A percentile compares a stretch with the other conserved stretches of the same genome.
phyloP scores from a whole-genome alignment of 2,329 filamentous ascomycete genomes.

The Fusarium succisae region DNA sequence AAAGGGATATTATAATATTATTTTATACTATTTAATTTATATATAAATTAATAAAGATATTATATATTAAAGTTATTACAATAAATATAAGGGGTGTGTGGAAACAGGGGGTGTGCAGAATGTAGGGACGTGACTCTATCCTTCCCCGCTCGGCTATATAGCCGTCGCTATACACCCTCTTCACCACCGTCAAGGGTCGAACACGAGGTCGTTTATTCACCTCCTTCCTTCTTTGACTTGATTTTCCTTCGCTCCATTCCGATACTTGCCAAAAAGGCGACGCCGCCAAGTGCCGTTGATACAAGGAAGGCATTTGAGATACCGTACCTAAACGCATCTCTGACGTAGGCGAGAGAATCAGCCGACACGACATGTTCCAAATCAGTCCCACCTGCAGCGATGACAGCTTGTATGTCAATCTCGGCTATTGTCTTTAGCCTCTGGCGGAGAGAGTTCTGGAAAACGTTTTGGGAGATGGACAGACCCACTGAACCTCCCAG shows the following conservation, averaged over 20 bases:
- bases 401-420: slow-evolving; percentile 12
- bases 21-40: no score
- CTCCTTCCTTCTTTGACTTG: slow-evolving; percentile 11
- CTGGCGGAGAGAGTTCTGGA: slow-evolving; percentile 20
- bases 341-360: slow-evolving; percentile 9
- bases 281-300: slow-evolving; percentile 27
- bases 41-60: no score
- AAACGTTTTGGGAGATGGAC: slow-evolving; percentile 33
- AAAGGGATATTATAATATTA: no score
- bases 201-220: not conserved
- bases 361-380: slow-evolving; percentile 22
- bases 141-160: not conserved
- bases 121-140: no score
- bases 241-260: slow-evolving; percentile 33
- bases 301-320: slow-evolving; percentile 34
- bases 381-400: slow-evolving; percentile 23
- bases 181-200: not conserved
- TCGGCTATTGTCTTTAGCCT: slow-evolving; percentile 5
- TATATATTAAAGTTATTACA: no score
- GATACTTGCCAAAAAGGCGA: slow-evolving; percentile 28
- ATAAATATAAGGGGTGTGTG: no score
- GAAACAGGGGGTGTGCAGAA: no score
- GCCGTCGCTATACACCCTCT: not conserved
- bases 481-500: slow-evolving; percentile 50
- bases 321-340: slow-evolving; percentile 22